Evolutionary conservation across 495 filamentous ascomycete species (phyloP), one percentile per base, ranked within the genome.

Genomic region (Penicillium simplicissimum): DNA sequence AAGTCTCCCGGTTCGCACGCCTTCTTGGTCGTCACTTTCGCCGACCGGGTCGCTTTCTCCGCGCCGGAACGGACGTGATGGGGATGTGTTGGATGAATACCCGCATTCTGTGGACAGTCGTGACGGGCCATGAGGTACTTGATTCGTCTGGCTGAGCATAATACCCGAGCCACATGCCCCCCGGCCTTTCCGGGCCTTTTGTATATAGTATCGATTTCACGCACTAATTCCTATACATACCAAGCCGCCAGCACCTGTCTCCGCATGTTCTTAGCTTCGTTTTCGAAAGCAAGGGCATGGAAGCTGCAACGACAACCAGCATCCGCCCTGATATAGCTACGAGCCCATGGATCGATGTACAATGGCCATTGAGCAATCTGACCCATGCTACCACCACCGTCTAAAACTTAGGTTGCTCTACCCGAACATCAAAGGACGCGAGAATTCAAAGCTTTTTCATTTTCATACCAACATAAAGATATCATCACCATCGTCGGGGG

Each of bases 21-120:
- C 73, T 1, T 76, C 76, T 14, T 79, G 76, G 76, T 73, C 75
- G 11, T 72, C 76, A 35, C 54, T 71, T 10, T 81, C 78, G 4
- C 71, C 70, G 2, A 67, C 70, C 2, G 69, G 70, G 2, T 72
- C 76, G 14, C 52, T 73, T 1, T 78, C 74, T 4, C 71, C 62
- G 10, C 64, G 60, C 35, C 53, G 47, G 19, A 69, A 60, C 47
- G 49, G 64, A 21, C 43, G 60, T 23, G 65, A 72, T 47, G 67
- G 64, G 7, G 69, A 68, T 33, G 58, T 65, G 6, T 64, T 58
- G 8, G 67, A 73, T 54, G 66, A 66, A 35, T 64, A 62, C 31
- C 34, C 63, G 1, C 60, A 56, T 58, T 64, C 60, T 3, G 45
- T 55, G 49, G 61, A 65, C 43, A 65, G 56, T 57, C 58, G 60